Conservation (phyloP, 1,284 basidiomycete species). For the Fomitopsis pinicola region DNA sequence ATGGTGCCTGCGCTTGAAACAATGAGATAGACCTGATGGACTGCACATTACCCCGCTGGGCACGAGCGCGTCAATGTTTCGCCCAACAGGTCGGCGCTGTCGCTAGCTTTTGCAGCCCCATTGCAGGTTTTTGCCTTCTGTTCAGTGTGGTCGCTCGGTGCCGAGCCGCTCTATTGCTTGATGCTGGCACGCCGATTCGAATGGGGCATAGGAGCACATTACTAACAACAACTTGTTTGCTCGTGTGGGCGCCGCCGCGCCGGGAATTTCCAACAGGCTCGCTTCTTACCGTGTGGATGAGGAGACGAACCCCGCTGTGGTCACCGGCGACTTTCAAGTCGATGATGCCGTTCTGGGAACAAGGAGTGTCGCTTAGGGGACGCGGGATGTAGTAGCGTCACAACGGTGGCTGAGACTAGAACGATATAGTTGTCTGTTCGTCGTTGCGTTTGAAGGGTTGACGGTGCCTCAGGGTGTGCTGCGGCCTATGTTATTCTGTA, state of each 20-base stretch:
- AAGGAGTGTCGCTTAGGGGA: too few species aligned
- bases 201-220: not conserved
- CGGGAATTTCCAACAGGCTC: not conserved
- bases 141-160: not conserved
- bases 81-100: not conserved
- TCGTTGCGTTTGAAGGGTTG: too few species aligned
- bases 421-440: too few species aligned
- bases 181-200: not conserved
- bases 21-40: not conserved
- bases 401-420: too few species aligned
- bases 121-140: not conserved
- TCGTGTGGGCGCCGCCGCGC: not conserved
- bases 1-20: not conserved
- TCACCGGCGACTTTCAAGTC: too few species aligned
- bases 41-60: not conserved
- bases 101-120: not conserved
- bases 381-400: too few species aligned
- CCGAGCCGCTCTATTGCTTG: not conserved
- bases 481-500: too few species aligned
- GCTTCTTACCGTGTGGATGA: not conserved
- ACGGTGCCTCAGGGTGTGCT: too few species aligned
- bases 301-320: not conserved
- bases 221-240: not conserved
- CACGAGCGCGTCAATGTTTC: not conserved
- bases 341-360: too few species aligned